Evolutionary conservation across 768 basidiomycete species (phyloP), one percentile per base, ranked within the genome.

Genomic region (Psilocybe azurescens): DNA sequence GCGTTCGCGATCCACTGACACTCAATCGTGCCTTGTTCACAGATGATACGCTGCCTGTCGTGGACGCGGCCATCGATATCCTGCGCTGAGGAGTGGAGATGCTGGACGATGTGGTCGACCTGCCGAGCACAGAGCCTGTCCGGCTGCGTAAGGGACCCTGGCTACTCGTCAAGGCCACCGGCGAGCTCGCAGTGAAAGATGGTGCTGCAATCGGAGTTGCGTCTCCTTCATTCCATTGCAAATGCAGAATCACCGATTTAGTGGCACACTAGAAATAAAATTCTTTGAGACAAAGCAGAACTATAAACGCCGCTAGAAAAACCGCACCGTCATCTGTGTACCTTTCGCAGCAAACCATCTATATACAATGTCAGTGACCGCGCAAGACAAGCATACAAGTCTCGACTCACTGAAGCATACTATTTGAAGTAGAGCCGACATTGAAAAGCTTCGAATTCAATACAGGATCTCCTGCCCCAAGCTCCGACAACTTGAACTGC

Each of bases 291-390:
- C 5, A 20, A 29, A 8, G 33, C 3, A 52, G 29, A 29, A 20
- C 33, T n/a, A 14, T 1, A 46, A 3, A 51, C 53, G 64, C 32
- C 52, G 33, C 6, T 36, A 36, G 33, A 36, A 36, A 54, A 47
- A 9, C 76, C 86, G 44, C 70, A 94, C 94, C 30, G 94, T 95
- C 89, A 95, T 95, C 70, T 93, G 91, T 4, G 87, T 85, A 0
- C 93, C 94, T 66, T 94, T 93, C 1, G 94, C 93, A 5, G 93
- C 93, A 71, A 95, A 95, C 93, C 93, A 95, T 67, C 87, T 89
- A 50, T 30, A 9, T 41, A 48, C n/a, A 49, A 61, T 6, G 36
- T 66, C 55, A 39, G 67, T 5, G 11, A 4, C 24, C 24, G 54
- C 10, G 44, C 36, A 29, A 11, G 24, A 13, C 8, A 47, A 56